These are phyloP conservation scores for Heterobasidion irregulare DNA, from an alignment of 1,284 basidiomycete genomes.

Conservation along the genomic window DNA sequence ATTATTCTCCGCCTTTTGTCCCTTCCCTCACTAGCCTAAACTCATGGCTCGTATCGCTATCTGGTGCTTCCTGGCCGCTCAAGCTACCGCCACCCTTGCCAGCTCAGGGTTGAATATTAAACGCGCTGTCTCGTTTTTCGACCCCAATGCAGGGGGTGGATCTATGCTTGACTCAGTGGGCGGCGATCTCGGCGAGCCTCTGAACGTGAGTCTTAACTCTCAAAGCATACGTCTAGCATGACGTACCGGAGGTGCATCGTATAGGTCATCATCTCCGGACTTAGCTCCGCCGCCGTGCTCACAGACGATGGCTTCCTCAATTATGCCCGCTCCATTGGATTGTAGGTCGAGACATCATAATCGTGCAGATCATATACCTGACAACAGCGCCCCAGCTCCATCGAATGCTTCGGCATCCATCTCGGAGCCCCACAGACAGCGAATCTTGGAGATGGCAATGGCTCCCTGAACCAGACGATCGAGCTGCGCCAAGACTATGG, in stretches of 20 bases:
- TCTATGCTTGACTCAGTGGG: constrained; percentile 43
- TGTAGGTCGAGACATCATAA: constrained; percentile 27
- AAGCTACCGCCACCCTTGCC: neutral
- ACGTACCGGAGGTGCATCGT: constrained; percentile 30
- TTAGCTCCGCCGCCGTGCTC: constrained; percentile 60
- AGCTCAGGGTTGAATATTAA: neutral
- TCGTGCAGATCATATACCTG: neutral
- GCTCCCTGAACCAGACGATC: constrained; percentile 49
- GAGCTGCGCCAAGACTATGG: constrained; percentile 67
- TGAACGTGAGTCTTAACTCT: constrained; percentile 39
- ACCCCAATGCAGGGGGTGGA: constrained; percentile 38
- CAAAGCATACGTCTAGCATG: neutral
- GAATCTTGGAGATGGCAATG: constrained; percentile 64
- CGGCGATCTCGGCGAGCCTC: constrained; percentile 54
- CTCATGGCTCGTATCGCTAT: constrained; percentile 10
- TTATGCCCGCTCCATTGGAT: constrained; percentile 57
- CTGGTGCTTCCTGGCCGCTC: constrained; percentile 4
- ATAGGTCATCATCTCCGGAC: constrained; percentile 51
- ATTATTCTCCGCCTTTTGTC: neutral
- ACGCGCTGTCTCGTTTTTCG: constrained; percentile 27
- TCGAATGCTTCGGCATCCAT: constrained; percentile 67
- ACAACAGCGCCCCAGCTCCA: constrained; percentile 34
- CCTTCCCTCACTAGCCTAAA: neutral
- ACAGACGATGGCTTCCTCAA: constrained; percentile 53
- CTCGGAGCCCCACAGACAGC: constrained; percentile 55